phyloP scores from a whole-genome alignment of 345 rosid species.

The Populus tremula region DNA sequence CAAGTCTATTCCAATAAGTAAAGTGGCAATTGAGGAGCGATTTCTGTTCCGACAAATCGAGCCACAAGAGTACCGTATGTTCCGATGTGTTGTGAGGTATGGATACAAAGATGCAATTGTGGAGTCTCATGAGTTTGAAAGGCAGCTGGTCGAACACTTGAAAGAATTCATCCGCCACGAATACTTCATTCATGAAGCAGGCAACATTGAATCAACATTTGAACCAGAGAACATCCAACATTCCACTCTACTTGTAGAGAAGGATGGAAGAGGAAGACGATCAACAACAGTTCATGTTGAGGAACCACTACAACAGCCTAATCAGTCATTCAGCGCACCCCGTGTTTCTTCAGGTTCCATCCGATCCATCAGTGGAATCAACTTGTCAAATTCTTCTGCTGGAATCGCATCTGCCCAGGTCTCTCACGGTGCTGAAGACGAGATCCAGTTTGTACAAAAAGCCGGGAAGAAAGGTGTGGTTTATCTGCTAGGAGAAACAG shows the following conservation, averaged over 20 bases:
- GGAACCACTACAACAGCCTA: constrained; percentile 35
- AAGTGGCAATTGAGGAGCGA: constrained; percentile 46
- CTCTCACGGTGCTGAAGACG: constrained; percentile 38
- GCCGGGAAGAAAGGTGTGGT: constrained; percentile 63
- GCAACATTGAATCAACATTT: not conserved
- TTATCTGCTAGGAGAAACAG: constrained; percentile 66
- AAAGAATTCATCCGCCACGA: constrained; percentile 56
- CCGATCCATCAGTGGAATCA: constrained; percentile 19
- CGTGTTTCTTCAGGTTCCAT: constrained; percentile 44
- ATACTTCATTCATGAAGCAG: constrained; percentile 31
- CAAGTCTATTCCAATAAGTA: constrained; percentile 58
- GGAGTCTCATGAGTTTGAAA: constrained; percentile 47
- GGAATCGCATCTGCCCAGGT: constrained; percentile 17
- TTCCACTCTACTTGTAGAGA: constrained; percentile 16
- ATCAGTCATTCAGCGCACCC: not conserved
- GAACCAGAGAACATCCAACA: constrained; percentile 7
- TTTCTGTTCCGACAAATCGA: constrained; percentile 64
- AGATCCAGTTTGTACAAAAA: constrained; percentile 50
- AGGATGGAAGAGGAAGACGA: constrained; percentile 18
- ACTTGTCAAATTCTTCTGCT: constrained; percentile 20
- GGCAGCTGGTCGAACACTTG: constrained; percentile 41
- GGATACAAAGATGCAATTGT: constrained; percentile 53
- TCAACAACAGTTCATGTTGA: constrained; percentile 22
- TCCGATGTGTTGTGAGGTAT: constrained; percentile 71
- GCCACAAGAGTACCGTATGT: constrained; percentile 56